Conservation (phyloP, 192 early-diverging fungal species). For the Podila epigama region DNA sequence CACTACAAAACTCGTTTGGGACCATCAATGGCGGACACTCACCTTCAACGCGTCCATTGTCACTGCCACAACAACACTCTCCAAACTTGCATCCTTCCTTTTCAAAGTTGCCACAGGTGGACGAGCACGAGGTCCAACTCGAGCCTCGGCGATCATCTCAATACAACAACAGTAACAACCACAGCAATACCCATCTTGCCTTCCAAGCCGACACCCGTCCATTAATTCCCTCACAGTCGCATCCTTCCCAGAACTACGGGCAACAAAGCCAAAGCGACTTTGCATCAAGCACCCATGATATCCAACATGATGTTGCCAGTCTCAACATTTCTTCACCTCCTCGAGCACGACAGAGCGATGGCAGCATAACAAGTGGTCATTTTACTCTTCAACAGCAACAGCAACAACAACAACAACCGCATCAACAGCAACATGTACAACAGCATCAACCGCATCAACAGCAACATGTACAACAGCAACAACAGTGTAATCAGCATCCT, state of each 20-base stretch:
- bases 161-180: conserved; percentile 5
- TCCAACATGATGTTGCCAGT: conserved; percentile 37
- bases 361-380: not conserved
- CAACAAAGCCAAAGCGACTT: conserved; percentile 1
- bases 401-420: conserved; percentile 9
- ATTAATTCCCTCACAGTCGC: too few relatives aligned
- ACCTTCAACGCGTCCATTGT: conserved; percentile 5
- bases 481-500: conserved; percentile 10
- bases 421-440: conserved; percentile 8
- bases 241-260: too few relatives aligned
- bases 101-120: conserved; percentile 26
- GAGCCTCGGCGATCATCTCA: conserved; percentile 38
- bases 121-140: conserved; percentile 13
- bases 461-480: not conserved
- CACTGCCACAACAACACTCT: conserved; percentile 19
- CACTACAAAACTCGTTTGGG: too few relatives aligned
- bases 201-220: too few relatives aligned
- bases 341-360: conserved; percentile 17
- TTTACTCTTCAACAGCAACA: conserved; percentile 11
- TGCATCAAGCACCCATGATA: conserved; percentile 5
- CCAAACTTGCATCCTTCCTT: conserved; percentile 16
- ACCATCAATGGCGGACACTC: too few relatives aligned
- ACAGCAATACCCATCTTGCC: not conserved
- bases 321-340: conserved; percentile 46
- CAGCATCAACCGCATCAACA: conserved; percentile 8